Percentiles rank a stretch among this genome's conserved stretches.
These are phyloP conservation scores for Russula griseocarnosa DNA, from an alignment of 768 basidiomycete species.

Conservation along the genomic window DNA sequence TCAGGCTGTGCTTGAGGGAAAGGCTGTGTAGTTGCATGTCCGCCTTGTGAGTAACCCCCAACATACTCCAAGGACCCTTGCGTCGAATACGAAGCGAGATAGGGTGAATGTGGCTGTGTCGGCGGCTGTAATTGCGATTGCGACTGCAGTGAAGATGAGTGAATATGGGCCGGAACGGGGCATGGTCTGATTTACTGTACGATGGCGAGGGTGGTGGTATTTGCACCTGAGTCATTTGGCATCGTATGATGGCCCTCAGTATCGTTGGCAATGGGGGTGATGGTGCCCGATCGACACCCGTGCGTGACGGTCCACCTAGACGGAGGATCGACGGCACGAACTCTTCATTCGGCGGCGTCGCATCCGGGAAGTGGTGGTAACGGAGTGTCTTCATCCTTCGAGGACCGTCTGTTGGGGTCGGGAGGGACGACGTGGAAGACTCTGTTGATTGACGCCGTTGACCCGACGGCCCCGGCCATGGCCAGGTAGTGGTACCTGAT, in stretches of 20 bases:
- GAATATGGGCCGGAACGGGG: background rate
- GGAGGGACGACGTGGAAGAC: background rate
- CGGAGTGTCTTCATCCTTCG: conserved; percentile 7
- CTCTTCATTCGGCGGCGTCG: conserved; percentile 14
- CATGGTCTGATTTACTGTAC: background rate
- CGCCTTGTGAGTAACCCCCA: background rate
- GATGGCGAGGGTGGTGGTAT: conserved; percentile 1
- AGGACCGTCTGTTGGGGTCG: background rate
- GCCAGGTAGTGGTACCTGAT: conserved; percentile 19
- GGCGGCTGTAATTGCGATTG: background rate
- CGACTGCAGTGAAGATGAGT: background rate
- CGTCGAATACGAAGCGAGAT: background rate
- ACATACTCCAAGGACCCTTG: background rate
- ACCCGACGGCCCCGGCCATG: conserved; percentile 11
- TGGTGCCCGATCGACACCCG: background rate
- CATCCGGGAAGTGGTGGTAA: conserved; percentile 16
- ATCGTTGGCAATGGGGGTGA: conserved; percentile 1
- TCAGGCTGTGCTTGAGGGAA: conserved; percentile 17
- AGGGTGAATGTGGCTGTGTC: background rate
- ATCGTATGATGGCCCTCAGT: background rate
- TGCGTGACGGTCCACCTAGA: conserved; percentile 17
- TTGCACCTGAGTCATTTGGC: background rate
- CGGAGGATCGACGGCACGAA: conserved; percentile 18
- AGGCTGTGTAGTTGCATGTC: conserved; percentile 13
- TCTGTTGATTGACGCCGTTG: conserved; percentile 12